Base-by-base conservation (phyloP, 169 alveolate species). In the Toxoplasma gondii region DNA sequence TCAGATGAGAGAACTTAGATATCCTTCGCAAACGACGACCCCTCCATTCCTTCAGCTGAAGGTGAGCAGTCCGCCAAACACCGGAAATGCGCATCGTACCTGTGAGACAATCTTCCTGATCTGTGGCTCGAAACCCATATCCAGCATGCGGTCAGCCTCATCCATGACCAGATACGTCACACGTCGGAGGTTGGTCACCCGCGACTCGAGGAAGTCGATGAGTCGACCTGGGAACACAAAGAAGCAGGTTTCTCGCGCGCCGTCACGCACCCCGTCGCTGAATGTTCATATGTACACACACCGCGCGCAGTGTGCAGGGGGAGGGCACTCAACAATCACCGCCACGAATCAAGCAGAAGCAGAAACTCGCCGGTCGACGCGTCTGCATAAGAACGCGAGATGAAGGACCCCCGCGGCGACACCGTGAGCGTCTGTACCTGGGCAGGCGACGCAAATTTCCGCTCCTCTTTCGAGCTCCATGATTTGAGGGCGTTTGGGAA, bases 81-180 rank as follows among this genome's bases (percentile, higher is more conserved):
- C 7, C 34, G 78, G 27, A 64, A 64, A 7, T 36, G 98, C 99
- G 54, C 99, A 98, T 58, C 99, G 94, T 45, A 98, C 98, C 94
- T 98, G 99, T 27, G 98, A 94, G 80, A 98, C 98, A 74, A 99
- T 98, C 96, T 98, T 98, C 94, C 99, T 95, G 74, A 99, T 99
- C 96, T 98, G 99, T 29, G 99, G 99, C 95, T 99, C 99, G 97
- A 99, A 99, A 34, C 99, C 99, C 99, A 99, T 99, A 96, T 99
- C 99, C 92, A 99, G 98, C 99, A 99, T 99, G 88, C 97, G 96
- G 95, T 98, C 99, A 12, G 99, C 99, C 97, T 99, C 99, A 97
- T 99, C 99, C 80, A 99, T 97, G 69, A 99, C 99, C 70, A 99
- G 97, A 96, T 98, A 99, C 29, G 99, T 99, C 54, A 99, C 99